Conservation (phyloP, 495 filamentous ascomycete species). For the Penicillium arizonense region DNA sequence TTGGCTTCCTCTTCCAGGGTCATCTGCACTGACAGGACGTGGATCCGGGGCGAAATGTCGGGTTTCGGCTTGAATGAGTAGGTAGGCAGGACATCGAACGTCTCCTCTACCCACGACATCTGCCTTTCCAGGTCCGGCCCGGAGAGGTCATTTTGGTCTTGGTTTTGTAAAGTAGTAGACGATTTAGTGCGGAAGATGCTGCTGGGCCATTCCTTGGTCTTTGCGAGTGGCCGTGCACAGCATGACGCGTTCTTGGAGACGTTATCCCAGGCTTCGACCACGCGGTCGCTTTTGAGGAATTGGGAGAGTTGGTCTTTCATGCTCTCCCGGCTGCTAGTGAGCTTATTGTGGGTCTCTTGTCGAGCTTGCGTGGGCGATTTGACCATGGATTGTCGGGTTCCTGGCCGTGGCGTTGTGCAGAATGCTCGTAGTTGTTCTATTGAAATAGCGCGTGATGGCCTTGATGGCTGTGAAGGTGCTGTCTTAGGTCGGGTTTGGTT, state of each 20-base stretch:
- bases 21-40: conserved; percentile 34
- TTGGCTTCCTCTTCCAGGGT: conserved; percentile 24
- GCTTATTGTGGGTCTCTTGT: conserved; percentile 11
- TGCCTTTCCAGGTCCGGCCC: conserved; percentile 22
- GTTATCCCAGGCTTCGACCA: conserved; percentile 38
- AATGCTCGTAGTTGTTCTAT: conserved; percentile 28
- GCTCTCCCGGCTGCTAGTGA: conserved; percentile 19
- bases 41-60: conserved; percentile 30
- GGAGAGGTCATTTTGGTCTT: conserved; percentile 6
- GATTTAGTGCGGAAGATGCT: conserved; percentile 36
- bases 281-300: conserved; percentile 40
- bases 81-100: conserved; percentile 30
- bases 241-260: conserved; percentile 18
- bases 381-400: conserved; percentile 14
- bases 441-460: conserved; percentile 24
- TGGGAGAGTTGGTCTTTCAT: conserved; percentile 41
- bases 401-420: conserved; percentile 18
- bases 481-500: conserved; percentile 23
- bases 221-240: conserved; percentile 9
- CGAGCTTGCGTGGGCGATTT: conserved; percentile 7
- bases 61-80: conserved; percentile 35
- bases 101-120: conserved; percentile 35
- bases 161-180: conserved; percentile 10
- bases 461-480: conserved; percentile 27
- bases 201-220: conserved; percentile 31